Evolutionary conservation across 129 eudicot genomes (phyloP).

Genomic region (Heracleum sosnowskyi): DNA sequence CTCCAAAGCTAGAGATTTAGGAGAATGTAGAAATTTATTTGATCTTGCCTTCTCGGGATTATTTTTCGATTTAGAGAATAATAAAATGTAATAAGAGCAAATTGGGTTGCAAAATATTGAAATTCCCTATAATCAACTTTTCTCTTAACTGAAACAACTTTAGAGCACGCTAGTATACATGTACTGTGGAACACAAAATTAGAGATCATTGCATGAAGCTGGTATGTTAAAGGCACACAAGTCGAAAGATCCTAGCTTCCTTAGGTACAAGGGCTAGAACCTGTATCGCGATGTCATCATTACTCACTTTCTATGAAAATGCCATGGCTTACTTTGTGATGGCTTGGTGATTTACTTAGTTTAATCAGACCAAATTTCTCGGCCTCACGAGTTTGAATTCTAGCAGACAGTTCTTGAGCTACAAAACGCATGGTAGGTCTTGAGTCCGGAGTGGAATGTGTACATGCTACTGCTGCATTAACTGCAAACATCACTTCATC

Average conservation of each 20-base stretch:
- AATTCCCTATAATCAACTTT: neutral
- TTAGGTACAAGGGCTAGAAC: neutral
- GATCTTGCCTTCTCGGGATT: neutral
- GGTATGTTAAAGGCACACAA: neutral
- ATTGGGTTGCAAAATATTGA: neutral
- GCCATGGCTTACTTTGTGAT: slow-evolving; percentile 12
- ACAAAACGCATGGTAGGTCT: slow-evolving; percentile 77
- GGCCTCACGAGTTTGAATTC: slow-evolving; percentile 21
- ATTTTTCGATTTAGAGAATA: neutral
- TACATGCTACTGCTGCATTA: slow-evolving; percentile 62
- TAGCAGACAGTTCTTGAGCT: slow-evolving; percentile 64
- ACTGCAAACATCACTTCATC: slow-evolving; percentile 47
- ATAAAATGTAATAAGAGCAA: neutral
- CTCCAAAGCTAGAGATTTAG: neutral
- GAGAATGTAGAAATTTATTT: neutral
- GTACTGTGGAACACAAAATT: neutral
- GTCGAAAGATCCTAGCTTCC: neutral
- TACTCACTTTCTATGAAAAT: slow-evolving; percentile 2
- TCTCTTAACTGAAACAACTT: neutral
- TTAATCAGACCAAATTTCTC: slow-evolving; percentile 26
- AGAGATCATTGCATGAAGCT: neutral
- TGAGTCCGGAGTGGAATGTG: slow-evolving; percentile 39
- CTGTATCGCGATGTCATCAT: neutral
- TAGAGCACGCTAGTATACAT: neutral
- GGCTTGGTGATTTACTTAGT: slow-evolving; percentile 25